Base-by-base conservation (phyloP, 371 early-diverging fungal species). In the Apophysomyces variabilis region DNA sequence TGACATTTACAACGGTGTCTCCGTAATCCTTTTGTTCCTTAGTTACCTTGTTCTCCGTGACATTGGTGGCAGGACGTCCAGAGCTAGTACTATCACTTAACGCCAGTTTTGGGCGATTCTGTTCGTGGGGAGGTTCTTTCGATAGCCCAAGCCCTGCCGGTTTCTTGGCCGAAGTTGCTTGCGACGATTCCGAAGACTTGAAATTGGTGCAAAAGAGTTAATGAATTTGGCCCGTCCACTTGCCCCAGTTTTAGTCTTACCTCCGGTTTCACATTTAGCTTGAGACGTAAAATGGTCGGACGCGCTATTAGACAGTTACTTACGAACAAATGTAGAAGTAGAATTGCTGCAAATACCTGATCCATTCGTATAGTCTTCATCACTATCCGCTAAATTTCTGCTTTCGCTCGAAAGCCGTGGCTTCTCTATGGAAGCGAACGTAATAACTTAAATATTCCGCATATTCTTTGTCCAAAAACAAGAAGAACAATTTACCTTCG, bases 21-120 rank as follows among this genome's bases (percentile, higher is more conserved):
- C 32, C 32, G 3, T 2, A 26, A 21, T 3, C 13, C 56, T 13
- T 14, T 21, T 47, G n/a, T 5, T 9, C 9, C 16, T 21, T 13
- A 26, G 18, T 50, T 67, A 54, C 65, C 46, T 72, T 72, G 41
- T 68, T 72, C 26, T 68, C 66, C 37, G 60, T 41, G 41, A 64
- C 69, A 38, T 66, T 62, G 1, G 39, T 35, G 1, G 58, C 41
- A 36, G 69, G 66, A 32, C 54, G 72, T 58, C 6, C 47, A 41
- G 38, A 56, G 58, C 46, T 64, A 64, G 37, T 5, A 11, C 54
- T 21, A 21, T 59, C 68, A 64, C 66, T 63, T 36, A 75, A 65
- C 18, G 72, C 75, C 58, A 75, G 45, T 60, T 66, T 75, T 13
- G 71, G 74, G 14, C 68, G 68, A 45, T 64, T 66, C 41, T 26